Conservation (phyloP, 2,329 filamentous ascomycete genomes). For the Calonectria pauciramosa region DNA sequence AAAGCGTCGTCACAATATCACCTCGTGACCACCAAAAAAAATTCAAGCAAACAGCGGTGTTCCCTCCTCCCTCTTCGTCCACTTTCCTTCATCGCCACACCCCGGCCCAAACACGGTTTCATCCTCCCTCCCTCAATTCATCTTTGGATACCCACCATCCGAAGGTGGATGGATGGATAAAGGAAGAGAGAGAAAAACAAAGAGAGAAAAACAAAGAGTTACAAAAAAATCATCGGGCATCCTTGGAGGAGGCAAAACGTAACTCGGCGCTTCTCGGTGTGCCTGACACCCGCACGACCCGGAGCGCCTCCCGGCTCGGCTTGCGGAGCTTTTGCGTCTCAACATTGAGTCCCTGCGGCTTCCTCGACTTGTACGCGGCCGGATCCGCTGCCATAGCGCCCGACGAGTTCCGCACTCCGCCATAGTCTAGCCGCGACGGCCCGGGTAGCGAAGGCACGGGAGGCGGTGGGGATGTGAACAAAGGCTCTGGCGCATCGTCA, state of each 20-base stretch:
- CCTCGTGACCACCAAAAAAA: constrained; percentile 7
- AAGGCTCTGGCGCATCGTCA: constrained; percentile 38
- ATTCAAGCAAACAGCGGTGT: constrained; percentile 29
- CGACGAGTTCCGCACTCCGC: constrained; percentile 13
- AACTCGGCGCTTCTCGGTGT: constrained; percentile 27
- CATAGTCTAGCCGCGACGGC: constrained; percentile 33
- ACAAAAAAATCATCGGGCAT: constrained; percentile 18
- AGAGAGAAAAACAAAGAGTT: not conserved
- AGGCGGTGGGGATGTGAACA: constrained; percentile 41
- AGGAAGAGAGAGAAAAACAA: not conserved
- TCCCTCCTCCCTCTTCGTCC: constrained; percentile 9
- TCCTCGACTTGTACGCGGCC: constrained; percentile 41
- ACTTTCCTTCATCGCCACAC: not conserved
- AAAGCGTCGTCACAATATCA: constrained; percentile 14
- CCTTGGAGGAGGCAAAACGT: constrained; percentile 36
- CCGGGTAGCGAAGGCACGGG: constrained; percentile 45
- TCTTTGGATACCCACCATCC: not conserved
- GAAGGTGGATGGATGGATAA: not conserved
- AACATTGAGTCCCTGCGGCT: constrained; percentile 42
- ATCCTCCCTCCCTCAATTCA: not conserved
- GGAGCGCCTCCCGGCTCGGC: constrained; percentile 36
- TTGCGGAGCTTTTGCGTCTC: constrained; percentile 43
- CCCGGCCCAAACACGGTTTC: constrained; percentile 1
- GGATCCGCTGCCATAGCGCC: constrained; percentile 1
- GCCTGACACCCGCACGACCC: constrained; percentile 30